Evolutionary conservation across 148 eudicot genomes (phyloP).

Genomic region (Selenicereus undatus): DNA sequence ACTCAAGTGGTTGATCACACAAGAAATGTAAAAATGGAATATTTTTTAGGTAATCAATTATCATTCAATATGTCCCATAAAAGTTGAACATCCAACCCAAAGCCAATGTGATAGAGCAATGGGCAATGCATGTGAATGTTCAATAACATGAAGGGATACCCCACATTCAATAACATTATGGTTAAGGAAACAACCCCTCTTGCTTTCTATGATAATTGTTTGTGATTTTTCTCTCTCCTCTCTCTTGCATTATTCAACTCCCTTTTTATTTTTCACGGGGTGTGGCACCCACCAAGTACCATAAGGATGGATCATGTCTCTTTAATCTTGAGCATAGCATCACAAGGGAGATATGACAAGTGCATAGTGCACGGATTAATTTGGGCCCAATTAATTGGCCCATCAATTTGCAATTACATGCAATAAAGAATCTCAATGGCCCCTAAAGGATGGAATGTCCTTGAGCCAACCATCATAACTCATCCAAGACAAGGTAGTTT

Average conservation of each 20-base stretch:
- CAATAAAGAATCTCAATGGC: conserved; percentile 2
- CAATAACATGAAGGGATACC: background rate
- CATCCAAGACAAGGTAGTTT: background rate
- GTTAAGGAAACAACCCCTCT: background rate
- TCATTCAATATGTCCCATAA: conserved; percentile 14
- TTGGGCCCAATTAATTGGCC: background rate
- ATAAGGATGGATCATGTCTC: background rate
- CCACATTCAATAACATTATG: background rate
- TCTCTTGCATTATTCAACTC: background rate
- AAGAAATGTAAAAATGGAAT: conserved; percentile 1
- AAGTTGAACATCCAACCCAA: conserved; percentile 13
- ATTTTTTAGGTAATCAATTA: conserved; percentile 7
- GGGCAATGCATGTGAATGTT: conserved; percentile 10
- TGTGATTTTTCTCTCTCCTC: background rate
- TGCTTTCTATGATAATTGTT: background rate
- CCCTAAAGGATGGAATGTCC: background rate
- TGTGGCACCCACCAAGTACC: background rate
- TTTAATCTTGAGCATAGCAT: background rate
- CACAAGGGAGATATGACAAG: conserved; percentile 12
- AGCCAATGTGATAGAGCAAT: conserved; percentile 15
- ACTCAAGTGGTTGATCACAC: background rate
- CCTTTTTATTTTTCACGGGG: conserved; percentile 8
- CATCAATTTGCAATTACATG: background rate
- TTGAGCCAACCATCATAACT: background rate
- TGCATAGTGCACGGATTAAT: background rate